Conservation (phyloP, 2,329 filamentous ascomycete genomes). For the Anisogramma anomala region DNA sequence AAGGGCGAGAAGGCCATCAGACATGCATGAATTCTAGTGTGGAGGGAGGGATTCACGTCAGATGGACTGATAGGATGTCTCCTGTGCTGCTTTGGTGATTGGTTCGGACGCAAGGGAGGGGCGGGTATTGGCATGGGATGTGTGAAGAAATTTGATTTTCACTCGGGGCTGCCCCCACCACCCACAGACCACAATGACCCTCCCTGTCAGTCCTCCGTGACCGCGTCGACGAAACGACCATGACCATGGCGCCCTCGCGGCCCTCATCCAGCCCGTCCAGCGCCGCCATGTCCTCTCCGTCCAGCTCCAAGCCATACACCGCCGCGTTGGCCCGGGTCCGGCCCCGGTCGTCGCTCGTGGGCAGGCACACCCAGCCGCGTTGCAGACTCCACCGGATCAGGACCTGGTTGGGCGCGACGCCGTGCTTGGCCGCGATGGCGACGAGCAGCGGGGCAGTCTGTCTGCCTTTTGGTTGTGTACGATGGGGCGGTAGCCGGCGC, state of each 20-base stretch:
- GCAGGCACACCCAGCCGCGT: conserved; percentile 48
- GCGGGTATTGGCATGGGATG: too few species aligned
- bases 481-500: conserved; percentile 37
- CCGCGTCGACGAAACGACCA: conserved; percentile 12
- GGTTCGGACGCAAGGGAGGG: too few species aligned
- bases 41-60: too few species aligned
- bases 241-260: neutral
- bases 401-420: conserved; percentile 45
- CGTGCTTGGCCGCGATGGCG: conserved; percentile 41
- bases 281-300: conserved; percentile 37
- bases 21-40: too few species aligned
- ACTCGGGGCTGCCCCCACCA: too few species aligned
- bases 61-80: too few species aligned
- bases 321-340: conserved; percentile 53
- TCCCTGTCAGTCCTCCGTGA: too few species aligned
- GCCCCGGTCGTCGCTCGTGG: conserved; percentile 49
- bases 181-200: too few species aligned
- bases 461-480: conserved; percentile 28
- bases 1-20: too few species aligned
- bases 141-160: too few species aligned
- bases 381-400: conserved; percentile 47
- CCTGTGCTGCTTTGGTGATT: too few species aligned
- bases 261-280: conserved; percentile 9
- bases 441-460: conserved; percentile 41
- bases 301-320: conserved; percentile 49